Conservation (phyloP, 169 alveolate genomes). For the Cryptosporidium bovis region DNA sequence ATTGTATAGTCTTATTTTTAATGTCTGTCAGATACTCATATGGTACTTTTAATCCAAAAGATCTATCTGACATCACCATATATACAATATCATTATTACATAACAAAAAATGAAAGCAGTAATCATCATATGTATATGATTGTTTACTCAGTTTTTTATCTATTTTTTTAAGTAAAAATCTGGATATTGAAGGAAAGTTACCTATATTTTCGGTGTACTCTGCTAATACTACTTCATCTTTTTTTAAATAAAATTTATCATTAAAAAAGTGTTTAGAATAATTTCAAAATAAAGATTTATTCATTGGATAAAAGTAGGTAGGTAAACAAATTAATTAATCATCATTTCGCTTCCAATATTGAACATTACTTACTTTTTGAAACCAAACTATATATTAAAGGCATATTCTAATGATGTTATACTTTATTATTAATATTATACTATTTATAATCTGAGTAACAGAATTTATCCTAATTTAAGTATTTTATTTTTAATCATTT, state of each 20-base stretch:
- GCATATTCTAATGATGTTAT: neutral
- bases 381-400: constrained; percentile 31
- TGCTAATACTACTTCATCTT: constrained; percentile 45
- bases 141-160: constrained; percentile 22
- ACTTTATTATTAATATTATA: neutral
- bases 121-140: constrained; percentile 56
- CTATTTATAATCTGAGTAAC: no score
- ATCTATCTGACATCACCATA: constrained; percentile 47
- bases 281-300: neutral
- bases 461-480: neutral
- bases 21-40: constrained; percentile 39
- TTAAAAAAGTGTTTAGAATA: neutral
- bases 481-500: neutral
- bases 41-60: constrained; percentile 27
- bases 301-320: neutral
- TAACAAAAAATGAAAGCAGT: constrained; percentile 46
- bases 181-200: constrained; percentile 57
- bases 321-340: neutral
- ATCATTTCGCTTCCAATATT: neutral
- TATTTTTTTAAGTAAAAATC: constrained; percentile 44
- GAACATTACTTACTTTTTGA: constrained; percentile 30
- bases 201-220: constrained; percentile 60
- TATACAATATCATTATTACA: constrained; percentile 14
- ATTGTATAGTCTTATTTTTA: constrained; percentile 11
- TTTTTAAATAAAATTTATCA: neutral